Evolutionary conservation across 2,329 filamentous ascomycete genomes (phyloP), one percentile per base, ranked within the genome.

Genomic region (Neoascochyta sp.): DNA sequence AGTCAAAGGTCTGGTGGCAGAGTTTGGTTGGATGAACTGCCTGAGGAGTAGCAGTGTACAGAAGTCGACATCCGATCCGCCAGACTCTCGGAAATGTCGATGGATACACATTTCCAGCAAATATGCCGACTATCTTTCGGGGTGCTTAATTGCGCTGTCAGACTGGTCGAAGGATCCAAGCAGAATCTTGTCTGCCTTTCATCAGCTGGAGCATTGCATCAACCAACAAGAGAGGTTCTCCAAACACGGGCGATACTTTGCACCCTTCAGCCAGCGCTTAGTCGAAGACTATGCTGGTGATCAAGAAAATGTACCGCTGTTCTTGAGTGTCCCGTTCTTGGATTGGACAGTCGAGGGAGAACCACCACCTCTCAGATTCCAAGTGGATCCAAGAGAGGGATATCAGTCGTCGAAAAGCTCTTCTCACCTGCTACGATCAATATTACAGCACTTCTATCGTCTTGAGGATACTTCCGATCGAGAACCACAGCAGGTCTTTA

Each of bases 101-200:
- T 67, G 64, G 65, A 63, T 67, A 36, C 65, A 67, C 34, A 63
- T 65, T 19, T 65, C 64, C 0, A 64, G 59, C 41, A 66, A 65
- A 29, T 64, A 59, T 25, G 55, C 64, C 0, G 57, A 65, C 20
- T 65, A 65, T 29, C 37, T 66, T 10, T 46, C 50, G 21, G 60
- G 57, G 23, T 60, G 50, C 28, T 37, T 63, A 1, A 25, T 61
- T 9, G 58, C 40, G 1, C 39, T 63, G 1, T 59, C 52, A 6
- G 49, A 61, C 21, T 61, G 57, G 57, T 43, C 15, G 9, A 32
- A 41, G n/a, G 35, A 50, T 16, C 46, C 48, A 4, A 5, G 31
- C 4, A 36, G 42, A 9, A 43, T 34, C 8, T 22, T 49, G 3
- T 18, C 41, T 9, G 47, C 51, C 3, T 41, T 62, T 8, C 47